Conservation (phyloP, 805 yeast species). For the Hagleromyces aurorensis region DNA sequence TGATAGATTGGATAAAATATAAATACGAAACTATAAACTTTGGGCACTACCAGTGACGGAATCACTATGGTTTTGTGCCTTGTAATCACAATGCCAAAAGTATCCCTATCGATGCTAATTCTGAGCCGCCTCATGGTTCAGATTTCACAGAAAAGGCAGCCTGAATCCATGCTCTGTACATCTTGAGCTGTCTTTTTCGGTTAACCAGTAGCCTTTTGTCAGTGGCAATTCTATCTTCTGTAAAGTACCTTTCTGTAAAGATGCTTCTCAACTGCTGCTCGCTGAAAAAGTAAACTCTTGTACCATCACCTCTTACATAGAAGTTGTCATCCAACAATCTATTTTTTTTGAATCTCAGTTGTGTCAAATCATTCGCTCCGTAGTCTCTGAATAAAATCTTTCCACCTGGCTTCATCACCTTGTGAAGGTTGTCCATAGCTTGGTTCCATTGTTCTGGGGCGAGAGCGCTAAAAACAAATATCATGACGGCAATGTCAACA, state of each 20-base stretch:
- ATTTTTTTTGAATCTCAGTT: constrained; percentile 83
- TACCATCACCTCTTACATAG: constrained; percentile 96
- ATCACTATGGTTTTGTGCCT: too few species aligned
- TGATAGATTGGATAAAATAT: too few species aligned
- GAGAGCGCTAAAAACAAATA: constrained; percentile 88
- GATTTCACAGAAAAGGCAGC: constrained; percentile 74
- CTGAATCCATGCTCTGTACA: constrained; percentile 96
- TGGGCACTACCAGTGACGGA: too few species aligned
- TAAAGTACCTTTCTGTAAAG: constrained; percentile 53
- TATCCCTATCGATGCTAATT: too few species aligned
- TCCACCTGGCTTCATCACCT: constrained; percentile 88
- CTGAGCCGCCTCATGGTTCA: too few species aligned
- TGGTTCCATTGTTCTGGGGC: constrained; percentile 85
- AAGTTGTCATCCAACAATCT: constrained; percentile 86
- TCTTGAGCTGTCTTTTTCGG: constrained; percentile 83
- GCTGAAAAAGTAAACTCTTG: constrained; percentile 93
- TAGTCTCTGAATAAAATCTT: constrained; percentile 84
- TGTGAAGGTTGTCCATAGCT: constrained; percentile 65
- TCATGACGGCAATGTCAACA: constrained; percentile 88
- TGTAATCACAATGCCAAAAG: too few species aligned
- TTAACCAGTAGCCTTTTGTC: constrained; percentile 88
- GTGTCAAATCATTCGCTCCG: constrained; percentile 94
- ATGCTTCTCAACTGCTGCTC: constrained; percentile 81
- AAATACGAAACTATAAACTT: too few species aligned
- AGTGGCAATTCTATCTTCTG: constrained; percentile 72